Evolutionary conservation across 495 filamentous ascomycete species (phyloP), one percentile per base, ranked within the genome.

Genomic region (Daldinia vernicosa): DNA sequence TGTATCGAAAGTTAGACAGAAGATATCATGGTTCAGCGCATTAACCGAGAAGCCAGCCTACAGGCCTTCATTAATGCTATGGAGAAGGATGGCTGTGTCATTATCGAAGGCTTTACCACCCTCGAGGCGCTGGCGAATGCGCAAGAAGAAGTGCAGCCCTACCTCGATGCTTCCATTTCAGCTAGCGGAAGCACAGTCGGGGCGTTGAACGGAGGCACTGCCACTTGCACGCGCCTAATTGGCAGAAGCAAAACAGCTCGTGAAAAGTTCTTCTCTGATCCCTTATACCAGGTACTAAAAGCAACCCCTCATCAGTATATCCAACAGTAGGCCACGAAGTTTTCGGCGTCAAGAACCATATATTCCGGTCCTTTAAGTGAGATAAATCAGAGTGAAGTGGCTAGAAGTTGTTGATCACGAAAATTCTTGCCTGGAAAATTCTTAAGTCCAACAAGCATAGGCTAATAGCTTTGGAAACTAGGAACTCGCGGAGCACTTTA

Each of bases 81-180:
- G 30, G 62, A 71, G 43, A 15, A 50, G 26, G 69, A 76, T 63
- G 72, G 72, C 24, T 56, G 68, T 5, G 69, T 74, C 14, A 76
- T 77, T 19, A 66, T 77, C 26, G 65, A 64, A 14, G 74, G 75
- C 47, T 78, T 75, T 40, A 60, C 70, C 7, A 59, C 50, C 12
- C 11, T 66, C 45, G 66, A 52, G 22, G 28, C 27, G 4, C 45
- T 76, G n/a, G 71, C 39, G 1, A 28, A 72, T 26, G 69, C 67
- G 4, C 56, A 78, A 22, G 54, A 30, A 11, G 74, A 76, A 40
- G 73, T 69, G 9, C 45, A 59, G 27, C 74, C 72, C 62, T 59
- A 63, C 52, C 47, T 68, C 4, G 26, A 59, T 61, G 8, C 17
- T 57, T 57, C 47, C 2, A 26, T n/a, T 14, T 17, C 17, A 57